These are phyloP conservation scores for Cymbopogon citratus DNA, from an alignment of 176 grass and related monocot genomes.

Conservation along the genomic window DNA sequence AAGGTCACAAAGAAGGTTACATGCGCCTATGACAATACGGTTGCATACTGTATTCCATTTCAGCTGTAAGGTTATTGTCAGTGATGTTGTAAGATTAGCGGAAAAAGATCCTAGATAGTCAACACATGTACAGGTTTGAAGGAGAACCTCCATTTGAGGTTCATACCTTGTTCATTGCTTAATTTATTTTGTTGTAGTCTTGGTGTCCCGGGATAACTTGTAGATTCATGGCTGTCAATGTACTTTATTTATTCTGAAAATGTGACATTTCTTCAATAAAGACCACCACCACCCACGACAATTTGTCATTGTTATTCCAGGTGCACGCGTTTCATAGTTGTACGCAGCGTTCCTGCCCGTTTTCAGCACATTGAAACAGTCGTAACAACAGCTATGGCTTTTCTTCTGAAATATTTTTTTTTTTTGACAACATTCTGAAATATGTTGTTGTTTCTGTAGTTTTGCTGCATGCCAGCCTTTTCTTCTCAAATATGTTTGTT, in stretches of 20 bases:
- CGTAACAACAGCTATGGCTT: neutral
- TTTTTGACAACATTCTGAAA: no score
- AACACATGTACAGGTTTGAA: slow-evolving; percentile 27
- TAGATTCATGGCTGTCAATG: neutral
- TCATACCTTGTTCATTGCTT: slow-evolving; percentile 13
- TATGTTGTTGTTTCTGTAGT: neutral
- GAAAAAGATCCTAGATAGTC: slow-evolving; percentile 9
- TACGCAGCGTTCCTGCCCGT: neutral
- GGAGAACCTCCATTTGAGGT: neutral
- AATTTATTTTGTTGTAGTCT: slow-evolving; percentile 5
- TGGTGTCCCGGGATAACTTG: neutral
- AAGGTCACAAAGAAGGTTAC: slow-evolving; percentile 59
- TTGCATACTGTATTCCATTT: neutral
- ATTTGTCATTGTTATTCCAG: neutral
- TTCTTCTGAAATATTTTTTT: neutral
- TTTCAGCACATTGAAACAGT: neutral
- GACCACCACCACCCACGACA: neutral
- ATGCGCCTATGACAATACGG: slow-evolving; percentile 40
- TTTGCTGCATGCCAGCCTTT: neutral
- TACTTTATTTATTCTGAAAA: neutral
- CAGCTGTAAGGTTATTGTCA: neutral
- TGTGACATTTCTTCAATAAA: slow-evolving; percentile 5
- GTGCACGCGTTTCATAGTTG: neutral
- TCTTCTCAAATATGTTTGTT: neutral
- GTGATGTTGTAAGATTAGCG: slow-evolving; percentile 11